Conservation (phyloP, 2,329 filamentous ascomycete species). For the Fusarium scirpi region DNA sequence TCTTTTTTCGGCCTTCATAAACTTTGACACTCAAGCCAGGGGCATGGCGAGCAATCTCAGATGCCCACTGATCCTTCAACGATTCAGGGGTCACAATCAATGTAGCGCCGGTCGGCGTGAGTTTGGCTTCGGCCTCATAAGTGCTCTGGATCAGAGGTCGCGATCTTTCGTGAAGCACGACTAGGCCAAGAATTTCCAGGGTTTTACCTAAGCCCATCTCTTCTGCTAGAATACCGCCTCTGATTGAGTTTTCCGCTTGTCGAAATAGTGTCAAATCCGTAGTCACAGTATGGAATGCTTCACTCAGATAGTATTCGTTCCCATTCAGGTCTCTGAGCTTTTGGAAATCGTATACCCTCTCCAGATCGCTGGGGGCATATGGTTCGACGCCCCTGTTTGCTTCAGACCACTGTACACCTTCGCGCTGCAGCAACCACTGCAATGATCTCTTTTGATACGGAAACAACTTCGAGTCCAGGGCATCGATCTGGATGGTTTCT, state of each 20-base stretch:
- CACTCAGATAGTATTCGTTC: constrained; percentile 66
- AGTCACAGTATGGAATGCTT: constrained; percentile 70
- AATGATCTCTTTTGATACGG: constrained; percentile 79
- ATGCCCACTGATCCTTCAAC: constrained; percentile 70
- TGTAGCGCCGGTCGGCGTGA: constrained; percentile 66
- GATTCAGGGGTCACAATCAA: constrained; percentile 71
- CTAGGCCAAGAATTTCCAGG: constrained; percentile 77
- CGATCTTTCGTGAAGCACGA: constrained; percentile 67
- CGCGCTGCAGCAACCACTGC: constrained; percentile 75
- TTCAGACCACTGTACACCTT: constrained; percentile 66
- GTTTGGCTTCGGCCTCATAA: constrained; percentile 48
- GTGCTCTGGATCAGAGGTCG: constrained; percentile 52
- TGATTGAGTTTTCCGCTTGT: constrained; percentile 56
- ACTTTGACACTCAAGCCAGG: constrained; percentile 67
- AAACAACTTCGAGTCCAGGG: constrained; percentile 67
- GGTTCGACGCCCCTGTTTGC: constrained; percentile 35
- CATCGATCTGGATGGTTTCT: constrained; percentile 56
- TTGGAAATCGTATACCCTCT: constrained; percentile 49
- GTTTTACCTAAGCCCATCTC: constrained; percentile 90
- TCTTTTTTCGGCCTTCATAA: constrained; percentile 64
- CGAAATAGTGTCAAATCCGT: constrained; percentile 61
- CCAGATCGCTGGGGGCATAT: constrained; percentile 12
- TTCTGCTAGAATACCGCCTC: constrained; percentile 77
- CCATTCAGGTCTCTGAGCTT: constrained; percentile 51
- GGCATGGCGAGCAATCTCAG: constrained; percentile 69